Evolutionary conservation across 495 filamentous ascomycete genomes (phyloP).

Genomic region (Aspergillus campestris): DNA sequence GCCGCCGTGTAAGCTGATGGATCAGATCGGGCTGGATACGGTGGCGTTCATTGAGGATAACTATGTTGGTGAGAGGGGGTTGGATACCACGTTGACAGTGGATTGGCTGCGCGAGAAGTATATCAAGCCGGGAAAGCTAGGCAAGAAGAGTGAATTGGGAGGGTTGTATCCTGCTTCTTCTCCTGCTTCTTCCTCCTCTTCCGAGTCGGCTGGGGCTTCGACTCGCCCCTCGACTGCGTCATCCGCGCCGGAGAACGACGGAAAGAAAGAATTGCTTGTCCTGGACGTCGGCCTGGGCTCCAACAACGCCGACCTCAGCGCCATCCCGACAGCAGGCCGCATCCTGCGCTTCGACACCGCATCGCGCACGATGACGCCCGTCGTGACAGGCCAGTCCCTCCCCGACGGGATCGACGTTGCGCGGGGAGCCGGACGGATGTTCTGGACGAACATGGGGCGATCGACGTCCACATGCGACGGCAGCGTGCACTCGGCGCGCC

Average conservation of each 20-base stretch:
- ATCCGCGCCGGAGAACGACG: neutral
- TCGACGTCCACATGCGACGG: constrained; percentile 31
- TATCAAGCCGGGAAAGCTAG: constrained; percentile 22
- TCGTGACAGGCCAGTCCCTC: constrained; percentile 24
- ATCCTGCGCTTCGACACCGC: constrained; percentile 14
- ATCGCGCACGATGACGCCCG: constrained; percentile 12
- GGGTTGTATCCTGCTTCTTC: constrained; percentile 22
- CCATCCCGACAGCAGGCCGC: constrained; percentile 14
- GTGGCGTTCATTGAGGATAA: constrained; percentile 35
- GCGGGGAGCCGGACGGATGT: constrained; percentile 25
- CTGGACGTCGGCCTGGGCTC: constrained; percentile 23
- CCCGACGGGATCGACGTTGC: constrained; percentile 44
- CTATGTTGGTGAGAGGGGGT: constrained; percentile 27
- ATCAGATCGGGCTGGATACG: constrained; percentile 23
- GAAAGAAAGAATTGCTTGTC: constrained; percentile 16
- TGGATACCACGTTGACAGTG: constrained; percentile 15
- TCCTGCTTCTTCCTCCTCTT: neutral
- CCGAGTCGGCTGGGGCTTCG: too few relatives aligned
- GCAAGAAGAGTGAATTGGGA: constrained; percentile 24
- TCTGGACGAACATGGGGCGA: constrained; percentile 49
- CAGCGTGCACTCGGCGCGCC: constrained; percentile 30
- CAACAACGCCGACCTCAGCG: constrained; percentile 13
- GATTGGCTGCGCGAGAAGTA: constrained; percentile 28
- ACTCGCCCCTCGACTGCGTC: too few relatives aligned
- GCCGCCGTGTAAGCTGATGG: constrained; percentile 24